Evolutionary conservation across 495 filamentous ascomycete species (phyloP).

Genomic region (Penicillium bovifimosum): DNA sequence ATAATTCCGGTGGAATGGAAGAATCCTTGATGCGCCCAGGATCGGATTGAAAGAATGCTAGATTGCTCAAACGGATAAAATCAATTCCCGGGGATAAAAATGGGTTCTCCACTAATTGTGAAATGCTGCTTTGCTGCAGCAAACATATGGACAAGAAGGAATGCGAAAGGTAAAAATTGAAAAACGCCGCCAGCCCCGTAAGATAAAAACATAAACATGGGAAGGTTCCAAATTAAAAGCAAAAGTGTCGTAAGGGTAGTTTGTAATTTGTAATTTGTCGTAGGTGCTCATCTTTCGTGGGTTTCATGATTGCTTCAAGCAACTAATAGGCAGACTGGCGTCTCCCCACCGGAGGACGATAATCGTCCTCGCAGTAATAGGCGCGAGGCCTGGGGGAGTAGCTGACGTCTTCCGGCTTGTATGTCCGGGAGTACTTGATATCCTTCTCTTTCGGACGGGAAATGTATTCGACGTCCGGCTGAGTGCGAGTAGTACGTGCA

Average conservation of each 20-base stretch:
- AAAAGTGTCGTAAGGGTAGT: slow-evolving; percentile 6
- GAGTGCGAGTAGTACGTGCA: slow-evolving; percentile 12
- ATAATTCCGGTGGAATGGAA: background rate
- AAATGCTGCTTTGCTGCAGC: background rate
- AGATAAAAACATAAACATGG: background rate
- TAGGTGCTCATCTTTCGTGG: slow-evolving; percentile 8
- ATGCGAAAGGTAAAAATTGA: background rate
- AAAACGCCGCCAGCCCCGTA: slow-evolving; percentile 1
- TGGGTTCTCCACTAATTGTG: background rate
- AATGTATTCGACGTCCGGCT: slow-evolving; percentile 18
- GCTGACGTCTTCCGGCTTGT: slow-evolving; percentile 13
- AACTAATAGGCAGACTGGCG: slow-evolving; percentile 22
- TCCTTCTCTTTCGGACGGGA: slow-evolving; percentile 9
- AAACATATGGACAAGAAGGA: slow-evolving; percentile 16
- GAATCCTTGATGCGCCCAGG: background rate
- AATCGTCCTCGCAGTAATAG: slow-evolving; percentile 17
- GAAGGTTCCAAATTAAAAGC: background rate
- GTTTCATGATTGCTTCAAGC: slow-evolving; percentile 12
- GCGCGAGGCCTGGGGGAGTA: slow-evolving; percentile 7
- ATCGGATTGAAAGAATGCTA: background rate
- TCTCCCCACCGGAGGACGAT: slow-evolving; percentile 18
- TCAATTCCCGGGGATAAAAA: background rate
- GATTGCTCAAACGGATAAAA: background rate
- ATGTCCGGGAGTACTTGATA: slow-evolving; percentile 16
- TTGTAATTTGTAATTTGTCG: slow-evolving; percentile 23